These are phyloP conservation scores for Lablab purpureus DNA, from an alignment of 306 rosid species.

Conservation along the genomic window DNA sequence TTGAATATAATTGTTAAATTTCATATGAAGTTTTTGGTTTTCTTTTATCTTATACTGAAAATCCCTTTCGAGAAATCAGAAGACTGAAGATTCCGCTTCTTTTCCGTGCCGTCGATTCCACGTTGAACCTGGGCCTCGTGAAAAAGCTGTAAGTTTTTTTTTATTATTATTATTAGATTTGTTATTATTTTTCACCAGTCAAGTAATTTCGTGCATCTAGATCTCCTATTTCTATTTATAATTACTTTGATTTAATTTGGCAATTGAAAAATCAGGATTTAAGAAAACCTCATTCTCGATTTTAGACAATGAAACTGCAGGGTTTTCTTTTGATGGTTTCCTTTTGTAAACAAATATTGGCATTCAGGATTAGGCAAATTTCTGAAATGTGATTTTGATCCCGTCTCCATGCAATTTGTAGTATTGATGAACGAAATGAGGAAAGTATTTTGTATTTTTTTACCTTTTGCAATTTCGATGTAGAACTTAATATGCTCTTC, in stretches of 20 bases:
- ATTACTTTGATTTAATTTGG: slow-evolving; percentile 12
- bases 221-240: background rate
- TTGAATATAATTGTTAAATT: background rate
- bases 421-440: background rate
- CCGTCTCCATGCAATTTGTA: background rate
- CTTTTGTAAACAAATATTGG: background rate
- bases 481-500: background rate
- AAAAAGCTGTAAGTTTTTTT: slow-evolving; percentile 73
- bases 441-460: background rate
- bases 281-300: background rate
- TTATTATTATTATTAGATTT: background rate
- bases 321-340: background rate
- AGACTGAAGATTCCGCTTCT: slow-evolving; percentile 54
- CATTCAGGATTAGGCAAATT: background rate
- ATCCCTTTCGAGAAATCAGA: slow-evolving; percentile 46
- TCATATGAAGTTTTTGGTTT: background rate
- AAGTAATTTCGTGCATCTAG: slow-evolving; percentile 1
- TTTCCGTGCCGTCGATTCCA: slow-evolving; percentile 77
- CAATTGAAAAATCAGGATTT: background rate
- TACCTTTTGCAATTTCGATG: background rate
- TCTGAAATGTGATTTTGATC: slow-evolving; percentile 6
- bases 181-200: background rate
- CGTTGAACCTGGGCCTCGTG: slow-evolving; percentile 79
- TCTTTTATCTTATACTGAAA: slow-evolving; percentile 10
- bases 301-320: background rate